These are phyloP conservation scores for Stenocarpella maydis DNA, from an alignment of 2,329 filamentous ascomycete species.

Conservation along the genomic window DNA sequence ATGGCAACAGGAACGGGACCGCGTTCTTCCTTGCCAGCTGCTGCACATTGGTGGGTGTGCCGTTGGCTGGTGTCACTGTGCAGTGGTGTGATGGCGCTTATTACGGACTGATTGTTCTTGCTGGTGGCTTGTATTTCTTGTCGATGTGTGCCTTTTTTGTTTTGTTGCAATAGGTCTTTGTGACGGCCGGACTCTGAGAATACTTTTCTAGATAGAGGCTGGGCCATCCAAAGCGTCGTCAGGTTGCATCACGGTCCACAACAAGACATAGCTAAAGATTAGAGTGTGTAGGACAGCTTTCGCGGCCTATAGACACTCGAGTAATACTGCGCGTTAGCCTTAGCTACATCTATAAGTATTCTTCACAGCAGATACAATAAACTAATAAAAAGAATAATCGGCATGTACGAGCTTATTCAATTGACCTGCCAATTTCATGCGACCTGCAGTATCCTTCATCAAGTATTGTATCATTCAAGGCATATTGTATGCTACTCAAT, in stretches of 20 bases:
- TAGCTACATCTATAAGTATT: too few species aligned
- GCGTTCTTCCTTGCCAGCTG: slow-evolving; percentile 84
- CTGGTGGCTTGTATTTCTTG: slow-evolving; percentile 64
- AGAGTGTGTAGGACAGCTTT: too few species aligned
- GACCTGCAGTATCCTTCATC: too few species aligned
- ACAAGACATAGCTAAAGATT: neutral
- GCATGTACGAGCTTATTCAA: too few species aligned
- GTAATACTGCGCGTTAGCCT: too few species aligned
- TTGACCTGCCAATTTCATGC: too few species aligned
- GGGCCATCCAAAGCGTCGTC: too few species aligned
- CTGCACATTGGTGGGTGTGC: slow-evolving; percentile 76
- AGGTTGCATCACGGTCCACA: too few species aligned
- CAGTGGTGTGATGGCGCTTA: slow-evolving; percentile 65
- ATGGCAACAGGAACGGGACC: slow-evolving; percentile 86
- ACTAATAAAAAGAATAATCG: too few species aligned
- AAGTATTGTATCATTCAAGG: neutral
- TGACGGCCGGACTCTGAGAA: neutral
- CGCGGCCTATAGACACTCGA: too few species aligned
- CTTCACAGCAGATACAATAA: too few species aligned
- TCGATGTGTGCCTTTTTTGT: neutral
- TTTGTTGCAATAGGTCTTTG: neutral
- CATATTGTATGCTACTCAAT: neutral
- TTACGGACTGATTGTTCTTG: slow-evolving; percentile 72
- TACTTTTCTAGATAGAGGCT: neutral
- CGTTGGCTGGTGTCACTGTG: slow-evolving; percentile 73